phyloP scores from a whole-genome alignment of 768 basidiomycete genomes.

The Nidularia pulvinata region DNA sequence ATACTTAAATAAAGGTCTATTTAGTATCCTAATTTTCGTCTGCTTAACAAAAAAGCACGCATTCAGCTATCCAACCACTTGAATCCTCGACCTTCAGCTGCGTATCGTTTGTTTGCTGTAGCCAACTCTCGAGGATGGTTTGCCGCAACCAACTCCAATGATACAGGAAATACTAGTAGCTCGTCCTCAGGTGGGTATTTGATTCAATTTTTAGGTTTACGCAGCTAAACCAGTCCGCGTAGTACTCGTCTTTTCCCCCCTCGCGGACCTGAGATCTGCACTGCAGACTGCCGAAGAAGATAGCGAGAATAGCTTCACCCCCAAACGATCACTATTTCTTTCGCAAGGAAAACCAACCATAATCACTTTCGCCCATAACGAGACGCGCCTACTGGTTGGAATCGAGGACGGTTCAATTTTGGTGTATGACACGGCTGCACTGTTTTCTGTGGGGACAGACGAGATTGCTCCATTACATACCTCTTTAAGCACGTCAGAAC shows the following conservation, averaged over 20 bases:
- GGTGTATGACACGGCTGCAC: conserved; percentile 53
- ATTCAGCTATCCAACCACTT: conserved; percentile 59
- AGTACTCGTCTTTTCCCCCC: conserved; percentile 66
- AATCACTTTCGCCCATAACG: conserved; percentile 57
- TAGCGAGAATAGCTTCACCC: conserved; percentile 36
- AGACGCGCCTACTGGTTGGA: conserved; percentile 59
- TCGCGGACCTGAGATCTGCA: conserved; percentile 57
- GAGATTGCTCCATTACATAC: conserved; percentile 45
- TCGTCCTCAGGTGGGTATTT: too few relatives aligned
- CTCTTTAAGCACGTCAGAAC: conserved; percentile 39
- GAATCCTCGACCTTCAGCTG: conserved; percentile 35
- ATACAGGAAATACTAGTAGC: too few relatives aligned
- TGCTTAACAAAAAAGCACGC: conserved; percentile 63
- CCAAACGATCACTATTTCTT: conserved; percentile 49
- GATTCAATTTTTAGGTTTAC: too few relatives aligned
- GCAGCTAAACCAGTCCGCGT: not conserved
- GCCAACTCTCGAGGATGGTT: conserved; percentile 71
- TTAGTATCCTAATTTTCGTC: conserved; percentile 48
- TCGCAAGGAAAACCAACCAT: conserved; percentile 46
- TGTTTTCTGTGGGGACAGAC: conserved; percentile 46
- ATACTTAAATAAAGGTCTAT: conserved; percentile 2
- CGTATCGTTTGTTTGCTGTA: conserved; percentile 53
- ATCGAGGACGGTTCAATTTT: conserved; percentile 57
- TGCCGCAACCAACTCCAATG: conserved; percentile 44
- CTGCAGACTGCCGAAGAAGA: conserved; percentile 42